phyloP scores from a whole-genome alignment of 2,329 filamentous ascomycete genomes.

The Chaetomiaceae sp. region DNA sequence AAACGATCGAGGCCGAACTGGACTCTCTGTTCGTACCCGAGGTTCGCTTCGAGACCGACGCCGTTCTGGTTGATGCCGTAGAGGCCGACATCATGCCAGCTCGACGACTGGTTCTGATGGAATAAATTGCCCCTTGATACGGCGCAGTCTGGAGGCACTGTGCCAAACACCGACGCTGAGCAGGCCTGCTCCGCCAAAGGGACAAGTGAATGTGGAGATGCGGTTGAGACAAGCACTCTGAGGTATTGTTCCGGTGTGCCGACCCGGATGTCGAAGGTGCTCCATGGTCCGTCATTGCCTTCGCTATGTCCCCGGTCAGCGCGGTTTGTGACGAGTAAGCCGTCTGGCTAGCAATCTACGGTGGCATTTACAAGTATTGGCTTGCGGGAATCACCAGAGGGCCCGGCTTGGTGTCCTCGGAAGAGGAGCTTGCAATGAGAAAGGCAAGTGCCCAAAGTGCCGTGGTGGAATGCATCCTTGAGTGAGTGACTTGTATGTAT shows the following conservation, averaged over 20 bases:
- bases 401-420: slow-evolving; percentile 15
- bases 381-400: slow-evolving; percentile 34
- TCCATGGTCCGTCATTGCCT: slow-evolving; percentile 41
- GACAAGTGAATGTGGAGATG: slow-evolving; percentile 36
- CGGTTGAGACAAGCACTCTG: slow-evolving; percentile 38
- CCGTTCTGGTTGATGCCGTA: slow-evolving; percentile 36
- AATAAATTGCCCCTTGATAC: slow-evolving; percentile 35
- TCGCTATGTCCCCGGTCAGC: slow-evolving; percentile 25
- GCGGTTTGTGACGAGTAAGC: background rate
- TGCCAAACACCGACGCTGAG: slow-evolving; percentile 29
- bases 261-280: slow-evolving; percentile 37
- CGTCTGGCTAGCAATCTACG: background rate
- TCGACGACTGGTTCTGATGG: slow-evolving; percentile 34
- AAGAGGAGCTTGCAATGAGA: slow-evolving; percentile 1
- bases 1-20: slow-evolving; percentile 31
- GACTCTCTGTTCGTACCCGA: slow-evolving; percentile 33
- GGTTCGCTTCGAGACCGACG: slow-evolving; percentile 37
- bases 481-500: background rate
- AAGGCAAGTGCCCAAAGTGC: slow-evolving; percentile 13
- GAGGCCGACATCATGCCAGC: slow-evolving; percentile 32
- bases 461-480: slow-evolving; percentile 20
- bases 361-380: slow-evolving; percentile 35
- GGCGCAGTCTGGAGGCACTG: slow-evolving; percentile 34
- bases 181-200: slow-evolving; percentile 32
- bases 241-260: slow-evolving; percentile 36